These are phyloP conservation scores for Quercus berberidifolia DNA, from an alignment of 306 rosid genomes.

Conservation along the genomic window DNA sequence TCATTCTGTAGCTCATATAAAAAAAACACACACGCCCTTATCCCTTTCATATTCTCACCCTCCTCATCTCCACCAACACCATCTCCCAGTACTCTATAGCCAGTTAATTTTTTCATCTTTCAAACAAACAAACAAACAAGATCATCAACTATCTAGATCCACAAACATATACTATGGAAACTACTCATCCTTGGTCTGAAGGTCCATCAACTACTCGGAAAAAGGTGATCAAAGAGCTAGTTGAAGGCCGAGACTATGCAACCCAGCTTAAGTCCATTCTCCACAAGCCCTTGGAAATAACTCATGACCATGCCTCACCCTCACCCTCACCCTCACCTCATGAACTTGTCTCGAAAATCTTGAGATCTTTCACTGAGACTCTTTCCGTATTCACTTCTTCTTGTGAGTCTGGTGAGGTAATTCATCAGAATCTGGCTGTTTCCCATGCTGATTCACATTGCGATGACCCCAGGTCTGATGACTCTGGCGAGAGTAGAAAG, in stretches of 20 bases:
- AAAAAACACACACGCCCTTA: neutral
- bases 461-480: slow-evolving; percentile 41
- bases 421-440: neutral
- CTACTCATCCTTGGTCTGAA: neutral
- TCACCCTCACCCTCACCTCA: slow-evolving; percentile 17
- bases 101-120: too few relatives aligned
- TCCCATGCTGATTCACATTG: slow-evolving; percentile 32
- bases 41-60: slow-evolving; percentile 3
- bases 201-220: neutral
- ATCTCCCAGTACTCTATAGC: too few relatives aligned
- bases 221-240: slow-evolving; percentile 24
- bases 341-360: slow-evolving; percentile 35
- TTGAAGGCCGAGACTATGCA: slow-evolving; percentile 40
- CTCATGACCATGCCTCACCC: neutral
- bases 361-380: slow-evolving; percentile 28
- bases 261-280: slow-evolving; percentile 44
- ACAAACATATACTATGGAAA: slow-evolving; percentile 22
- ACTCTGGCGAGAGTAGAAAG: slow-evolving; percentile 43
- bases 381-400: slow-evolving; percentile 40
- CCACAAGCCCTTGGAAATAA: neutral
- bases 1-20: neutral
- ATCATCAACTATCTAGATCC: neutral
- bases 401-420: neutral
- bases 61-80: too few relatives aligned
- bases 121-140: neutral